Conservation (phyloP, 148 eudicot genomes). For the Rhododendron kiyosumense region DNA sequence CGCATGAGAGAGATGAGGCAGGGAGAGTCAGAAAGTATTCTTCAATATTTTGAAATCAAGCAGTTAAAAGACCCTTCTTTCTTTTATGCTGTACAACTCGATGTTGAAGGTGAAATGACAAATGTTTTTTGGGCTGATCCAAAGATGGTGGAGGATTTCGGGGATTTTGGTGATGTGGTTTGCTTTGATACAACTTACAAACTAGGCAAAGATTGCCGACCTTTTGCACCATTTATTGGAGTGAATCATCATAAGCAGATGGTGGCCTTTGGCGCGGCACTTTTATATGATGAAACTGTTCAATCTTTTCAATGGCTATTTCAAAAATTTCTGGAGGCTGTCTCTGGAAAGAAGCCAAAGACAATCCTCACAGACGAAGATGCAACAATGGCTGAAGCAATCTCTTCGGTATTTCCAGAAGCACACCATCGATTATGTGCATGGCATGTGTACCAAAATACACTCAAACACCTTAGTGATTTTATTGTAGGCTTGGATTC, state of each 20-base stretch:
- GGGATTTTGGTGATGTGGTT: conserved; percentile 27
- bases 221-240: conserved; percentile 27
- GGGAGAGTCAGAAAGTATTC: conserved; percentile 24
- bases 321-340: conserved; percentile 26
- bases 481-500: conserved; percentile 12
- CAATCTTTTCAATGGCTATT: conserved; percentile 31
- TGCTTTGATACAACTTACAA: conserved; percentile 29
- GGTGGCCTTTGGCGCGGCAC: conserved; percentile 24
- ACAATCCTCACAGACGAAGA: conserved; percentile 29
- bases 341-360: conserved; percentile 27
- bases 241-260: conserved; percentile 30
- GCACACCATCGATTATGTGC: conserved; percentile 29
- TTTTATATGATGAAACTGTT: conserved; percentile 33
- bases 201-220: conserved; percentile 21
- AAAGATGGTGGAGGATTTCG: conserved; percentile 32
- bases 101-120: conserved; percentile 24
- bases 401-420: conserved; percentile 16
- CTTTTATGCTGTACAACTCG: conserved; percentile 28
- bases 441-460: conserved; percentile 28
- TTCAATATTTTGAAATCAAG: conserved; percentile 21
- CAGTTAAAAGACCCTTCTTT: conserved; percentile 21
- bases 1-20: conserved; percentile 16
- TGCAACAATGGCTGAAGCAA: conserved; percentile 18
- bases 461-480: conserved; percentile 17
- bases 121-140: conserved; percentile 31